Evolutionary conservation across 768 basidiomycete genomes (phyloP).

Genomic region (Candolleomyces efflorescens): DNA sequence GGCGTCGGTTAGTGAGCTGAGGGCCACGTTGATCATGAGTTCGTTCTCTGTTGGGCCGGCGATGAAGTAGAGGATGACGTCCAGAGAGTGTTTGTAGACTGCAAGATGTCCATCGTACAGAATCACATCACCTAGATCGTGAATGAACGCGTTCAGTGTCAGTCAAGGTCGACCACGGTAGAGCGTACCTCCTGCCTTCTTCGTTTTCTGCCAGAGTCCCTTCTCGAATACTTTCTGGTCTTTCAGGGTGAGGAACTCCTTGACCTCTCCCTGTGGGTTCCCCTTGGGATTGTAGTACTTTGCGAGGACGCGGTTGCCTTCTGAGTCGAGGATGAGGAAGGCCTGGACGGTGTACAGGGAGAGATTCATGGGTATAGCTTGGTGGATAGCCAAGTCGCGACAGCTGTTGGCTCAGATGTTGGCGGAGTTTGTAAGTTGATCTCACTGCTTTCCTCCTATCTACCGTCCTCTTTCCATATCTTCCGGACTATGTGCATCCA

Average conservation of each 20-base stretch:
- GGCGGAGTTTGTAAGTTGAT: slow-evolving; percentile 19
- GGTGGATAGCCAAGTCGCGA: slow-evolving; percentile 15
- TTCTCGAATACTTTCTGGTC: slow-evolving; percentile 97
- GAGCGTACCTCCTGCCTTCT: slow-evolving; percentile 82
- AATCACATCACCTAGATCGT: slow-evolving; percentile 79
- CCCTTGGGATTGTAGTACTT: slow-evolving; percentile 89
- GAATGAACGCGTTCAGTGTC: neutral
- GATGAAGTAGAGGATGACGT: slow-evolving; percentile 93
- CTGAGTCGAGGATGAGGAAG: slow-evolving; percentile 91
- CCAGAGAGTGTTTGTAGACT: slow-evolving; percentile 91
- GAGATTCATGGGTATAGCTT: slow-evolving; percentile 54
- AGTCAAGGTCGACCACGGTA: neutral
- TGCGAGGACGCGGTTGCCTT: slow-evolving; percentile 90
- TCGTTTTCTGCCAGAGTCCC: slow-evolving; percentile 92
- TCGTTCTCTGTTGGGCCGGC: slow-evolving; percentile 90
- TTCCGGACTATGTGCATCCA: too few relatives aligned
- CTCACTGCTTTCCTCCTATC: neutral
- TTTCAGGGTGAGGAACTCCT: slow-evolving; percentile 67
- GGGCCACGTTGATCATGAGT: slow-evolving; percentile 87
- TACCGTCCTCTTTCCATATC: too few relatives aligned
- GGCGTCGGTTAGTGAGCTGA: slow-evolving; percentile 83
- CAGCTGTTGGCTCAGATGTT: slow-evolving; percentile 4
- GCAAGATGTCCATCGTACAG: slow-evolving; percentile 87
- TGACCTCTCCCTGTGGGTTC: slow-evolving; percentile 57
- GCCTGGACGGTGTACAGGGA: slow-evolving; percentile 85